Evolutionary conservation across 192 early-diverging fungal species (phyloP).

Genomic region (Dissophora ornata): DNA sequence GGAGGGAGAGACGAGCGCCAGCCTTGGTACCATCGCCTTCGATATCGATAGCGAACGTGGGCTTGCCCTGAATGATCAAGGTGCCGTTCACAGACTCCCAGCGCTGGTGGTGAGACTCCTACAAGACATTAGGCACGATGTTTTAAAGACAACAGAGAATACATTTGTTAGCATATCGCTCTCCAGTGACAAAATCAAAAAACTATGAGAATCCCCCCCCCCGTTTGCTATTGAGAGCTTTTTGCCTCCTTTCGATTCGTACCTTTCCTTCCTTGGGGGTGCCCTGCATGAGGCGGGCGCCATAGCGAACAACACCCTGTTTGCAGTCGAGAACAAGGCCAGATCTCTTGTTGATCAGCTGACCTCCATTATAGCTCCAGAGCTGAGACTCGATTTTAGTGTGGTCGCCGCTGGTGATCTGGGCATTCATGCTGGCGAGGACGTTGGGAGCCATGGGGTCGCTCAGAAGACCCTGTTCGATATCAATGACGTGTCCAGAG

Average conservation of each 20-base stretch:
- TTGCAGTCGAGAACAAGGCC: slow-evolving; percentile 47
- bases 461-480: slow-evolving; percentile 24
- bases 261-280: slow-evolving; percentile 43
- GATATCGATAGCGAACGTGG: slow-evolving; percentile 44
- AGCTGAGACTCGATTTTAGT: slow-evolving; percentile 44
- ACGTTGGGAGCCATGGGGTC: slow-evolving; percentile 35
- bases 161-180: not conserved
- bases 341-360: slow-evolving; percentile 52
- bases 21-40: slow-evolving; percentile 45
- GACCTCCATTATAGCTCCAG: slow-evolving; percentile 47
- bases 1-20: slow-evolving; percentile 46
- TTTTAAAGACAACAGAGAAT: not conserved
- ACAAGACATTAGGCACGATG: too few species aligned
- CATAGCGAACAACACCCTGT: slow-evolving; percentile 46
- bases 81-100: slow-evolving; percentile 42
- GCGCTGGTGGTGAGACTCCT: slow-evolving; percentile 49
- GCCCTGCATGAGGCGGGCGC: slow-evolving; percentile 42
- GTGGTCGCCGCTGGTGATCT: slow-evolving; percentile 20
- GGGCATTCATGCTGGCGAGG: slow-evolving; percentile 33
- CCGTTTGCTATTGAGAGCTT: not conserved
- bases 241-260: not conserved
- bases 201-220: too few species aligned
- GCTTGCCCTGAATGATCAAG: slow-evolving; percentile 45
- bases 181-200: too few species aligned
- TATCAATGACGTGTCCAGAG: slow-evolving; percentile 38